Percentiles rank a stretch among this genome's conserved stretches.
These are phyloP conservation scores for Fraxinus americana DNA, from an alignment of 257 asterid species.

Conservation along the genomic window DNA sequence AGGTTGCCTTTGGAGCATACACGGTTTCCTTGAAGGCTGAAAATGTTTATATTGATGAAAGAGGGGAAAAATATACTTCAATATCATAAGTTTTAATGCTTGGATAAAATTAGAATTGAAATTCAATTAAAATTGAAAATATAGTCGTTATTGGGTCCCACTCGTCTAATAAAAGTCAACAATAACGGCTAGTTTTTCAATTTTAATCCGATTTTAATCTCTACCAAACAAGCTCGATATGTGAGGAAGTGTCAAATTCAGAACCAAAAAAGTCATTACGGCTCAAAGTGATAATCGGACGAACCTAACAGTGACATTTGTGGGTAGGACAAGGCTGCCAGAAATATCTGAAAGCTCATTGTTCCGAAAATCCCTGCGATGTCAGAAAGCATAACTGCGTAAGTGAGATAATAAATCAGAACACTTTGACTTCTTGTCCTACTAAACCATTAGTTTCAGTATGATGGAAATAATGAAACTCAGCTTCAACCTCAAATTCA, in stretches of 20 bases:
- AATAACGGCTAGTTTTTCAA: no score
- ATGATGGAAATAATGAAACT: not conserved
- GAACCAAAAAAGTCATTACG: not conserved
- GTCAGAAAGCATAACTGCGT: conserved; percentile 12
- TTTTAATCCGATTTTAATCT: no score
- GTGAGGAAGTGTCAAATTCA: conserved; percentile 4
- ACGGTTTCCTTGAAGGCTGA: conserved; percentile 90
- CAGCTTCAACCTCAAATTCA: no score
- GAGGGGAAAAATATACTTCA: not conserved
- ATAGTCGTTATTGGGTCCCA: no score
- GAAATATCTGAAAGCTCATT: conserved; percentile 60
- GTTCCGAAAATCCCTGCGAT: conserved; percentile 73
- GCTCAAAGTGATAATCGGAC: conserved; percentile 27
- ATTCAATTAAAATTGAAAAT: no score
- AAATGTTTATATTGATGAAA: conserved; percentile 15
- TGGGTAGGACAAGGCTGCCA: conserved; percentile 47
- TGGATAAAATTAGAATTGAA: no score
- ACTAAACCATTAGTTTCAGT: conserved; percentile 1
- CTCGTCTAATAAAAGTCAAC: no score
- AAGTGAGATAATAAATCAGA: conserved; percentile 9
- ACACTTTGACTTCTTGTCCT: not conserved
- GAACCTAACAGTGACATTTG: conserved; percentile 76
- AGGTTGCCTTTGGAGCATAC: conserved; percentile 45
- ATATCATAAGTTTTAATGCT: not conserved
- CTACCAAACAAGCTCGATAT: no score